Base-by-base conservation (phyloP, 805 yeast species). In the Millerozyma acaciae region DNA sequence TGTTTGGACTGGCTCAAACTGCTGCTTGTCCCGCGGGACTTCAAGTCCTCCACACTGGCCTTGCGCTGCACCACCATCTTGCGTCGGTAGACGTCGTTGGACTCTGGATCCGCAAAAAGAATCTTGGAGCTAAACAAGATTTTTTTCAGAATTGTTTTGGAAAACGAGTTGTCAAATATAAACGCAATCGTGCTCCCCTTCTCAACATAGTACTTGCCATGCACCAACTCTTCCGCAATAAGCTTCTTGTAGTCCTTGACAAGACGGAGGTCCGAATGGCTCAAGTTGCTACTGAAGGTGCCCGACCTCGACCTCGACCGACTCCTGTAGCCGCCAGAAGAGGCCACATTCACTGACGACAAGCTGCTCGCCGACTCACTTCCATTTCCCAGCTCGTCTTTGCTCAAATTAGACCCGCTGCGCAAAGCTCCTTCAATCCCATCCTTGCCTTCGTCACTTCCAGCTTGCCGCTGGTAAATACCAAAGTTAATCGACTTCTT, bases 81-180 rank as follows among this genome's bases (percentile, higher is more conserved):
- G 10, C 32, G 32, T 16, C 24, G 19, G 16, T 28, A 28, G 10
- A 27, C 20, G 13, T 21, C 21, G 15, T 28, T 28, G n/a, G 21
- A 18, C n/a, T 20, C 32, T 10, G 28, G 26, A 7, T 33, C 19
- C 16, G 30, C 31, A 28, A 28, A 28, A 23, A 28, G 21, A 19
- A 58, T 46, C 30, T 55, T 55, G 8, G 57, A 43, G 34, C 79
- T 73, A 57, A 88, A 88, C 36, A 79, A 65, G 1, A 90, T 78
- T 39, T 83, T 86, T 56, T 90, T 93, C 29, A 87, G 79, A 15
- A 80, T 81, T 20, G 82, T 85, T 50, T 84, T 87, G 20, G 96
- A 82, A 47, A 88, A 86, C 0, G 95, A 83, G 60, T 90, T 90
- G 59, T 90, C 97, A 51, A 90, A 83, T 16, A 93, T 81, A 53